phyloP scores from a whole-genome alignment of 2,329 filamentous ascomycete species.

The Plenodomus tracheiphilus region DNA sequence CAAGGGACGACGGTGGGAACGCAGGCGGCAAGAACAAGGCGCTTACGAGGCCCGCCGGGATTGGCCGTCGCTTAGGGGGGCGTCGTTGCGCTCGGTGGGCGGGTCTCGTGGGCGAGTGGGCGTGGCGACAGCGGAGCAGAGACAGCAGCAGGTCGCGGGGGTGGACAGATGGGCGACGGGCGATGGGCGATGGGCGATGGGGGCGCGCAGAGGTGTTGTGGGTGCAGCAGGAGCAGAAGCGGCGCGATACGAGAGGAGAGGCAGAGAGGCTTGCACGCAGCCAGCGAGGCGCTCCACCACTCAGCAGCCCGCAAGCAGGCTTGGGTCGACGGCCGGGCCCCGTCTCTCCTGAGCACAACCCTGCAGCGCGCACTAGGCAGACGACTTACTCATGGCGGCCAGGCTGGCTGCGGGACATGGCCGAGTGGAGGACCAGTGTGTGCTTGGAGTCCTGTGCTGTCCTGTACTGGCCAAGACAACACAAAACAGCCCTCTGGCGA shows the following conservation, averaged over 20 bases:
- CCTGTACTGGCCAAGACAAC: too few relatives aligned
- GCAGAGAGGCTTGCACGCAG: conserved; percentile 19
- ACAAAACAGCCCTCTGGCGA: not conserved
- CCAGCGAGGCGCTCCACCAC: conserved; percentile 16
- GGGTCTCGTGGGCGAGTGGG: not conserved
- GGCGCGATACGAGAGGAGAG: conserved; percentile 11
- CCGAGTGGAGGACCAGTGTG: too few relatives aligned
- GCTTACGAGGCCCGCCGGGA: conserved; percentile 20
- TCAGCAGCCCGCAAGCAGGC: conserved; percentile 20
- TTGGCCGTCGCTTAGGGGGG: conserved; percentile 4
- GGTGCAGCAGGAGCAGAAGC: conserved; percentile 7
- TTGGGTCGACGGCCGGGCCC: conserved; percentile 18
- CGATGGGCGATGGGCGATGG: too few relatives aligned
- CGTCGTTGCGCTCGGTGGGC: conserved; percentile 1
- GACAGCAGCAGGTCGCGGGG: conserved; percentile 16
- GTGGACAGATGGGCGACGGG: conserved; percentile 13
- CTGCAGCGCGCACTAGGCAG: conserved; percentile 8
- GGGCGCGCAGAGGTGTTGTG: conserved; percentile 13
- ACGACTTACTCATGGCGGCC: not conserved
- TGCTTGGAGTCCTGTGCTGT: too few relatives aligned
- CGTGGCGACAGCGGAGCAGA: not conserved
- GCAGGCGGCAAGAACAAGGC: conserved; percentile 26
- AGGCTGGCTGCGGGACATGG: too few relatives aligned
- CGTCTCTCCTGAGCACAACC: conserved; percentile 21
- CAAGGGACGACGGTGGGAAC: conserved; percentile 21